Evolutionary conservation across 805 yeast genomes (phyloP), one percentile per base, ranked within the genome.

Genomic region (Pichia paraexigua): DNA sequence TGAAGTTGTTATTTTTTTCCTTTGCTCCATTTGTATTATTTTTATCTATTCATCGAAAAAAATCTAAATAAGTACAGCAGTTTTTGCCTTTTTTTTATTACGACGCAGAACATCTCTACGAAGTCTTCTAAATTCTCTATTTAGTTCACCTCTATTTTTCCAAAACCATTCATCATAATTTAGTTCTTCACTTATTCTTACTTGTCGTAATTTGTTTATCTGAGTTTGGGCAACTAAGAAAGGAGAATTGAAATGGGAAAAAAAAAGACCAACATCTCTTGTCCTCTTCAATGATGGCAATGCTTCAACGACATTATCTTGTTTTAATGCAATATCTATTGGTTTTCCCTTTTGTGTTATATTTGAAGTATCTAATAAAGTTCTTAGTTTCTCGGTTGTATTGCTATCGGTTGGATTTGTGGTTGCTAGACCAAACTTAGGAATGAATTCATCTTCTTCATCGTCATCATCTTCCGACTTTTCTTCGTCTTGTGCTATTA

Each of bases 141-240:
- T 82, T 74, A 90, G 75, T 49, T 82, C 87, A 41, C 92, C 91
- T 66, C 98, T 78, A 64, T 82, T 79, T 44, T 81, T 85, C 84
- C 87, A 88, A 66, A 91, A 92, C 77, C 86, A 82, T 42, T 75
- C 69, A 46, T 84, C 89, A 79, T 92, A 90, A 11, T 70, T 71
- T 21, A 73, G 68, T 4, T 61, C 60, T 13, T 62, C 65, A 15
- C 58, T 60, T 1, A 58, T 52, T 18, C 60, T 55, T 32, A 73
- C 66, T n/a, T 64, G 60, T 9, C 77, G 72, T 37, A 85, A 58
- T 60, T 81, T 84, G 53, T 77, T 78, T 46, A 89, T 65, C 64
- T 87, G 96, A 0, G 96, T 75, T 68, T 91, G 98, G 0, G 97
- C 83, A 47, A 78, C 79, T 56, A 92, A 71, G 68, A 88, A 92